phyloP scores from a whole-genome alignment of 257 asterid species.

The Petunia axillaris region DNA sequence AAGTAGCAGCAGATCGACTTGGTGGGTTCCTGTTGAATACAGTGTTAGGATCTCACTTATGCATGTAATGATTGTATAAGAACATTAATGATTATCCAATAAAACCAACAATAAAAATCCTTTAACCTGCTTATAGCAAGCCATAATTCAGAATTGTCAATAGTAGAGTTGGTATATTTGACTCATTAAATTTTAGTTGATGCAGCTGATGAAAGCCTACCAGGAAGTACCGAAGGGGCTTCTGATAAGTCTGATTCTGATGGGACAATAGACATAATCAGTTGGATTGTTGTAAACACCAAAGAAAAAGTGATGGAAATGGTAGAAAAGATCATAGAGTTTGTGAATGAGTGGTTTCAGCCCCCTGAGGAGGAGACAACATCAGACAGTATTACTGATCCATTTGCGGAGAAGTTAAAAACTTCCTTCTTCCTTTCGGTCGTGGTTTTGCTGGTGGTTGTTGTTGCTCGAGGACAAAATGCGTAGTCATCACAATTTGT shows the following conservation, averaged over 20 bases:
- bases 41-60: not conserved
- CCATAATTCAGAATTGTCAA: not conserved
- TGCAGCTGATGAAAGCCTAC: slow-evolving; percentile 35
- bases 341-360: slow-evolving; percentile 46
- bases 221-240: slow-evolving; percentile 32
- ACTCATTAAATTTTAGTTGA: not conserved
- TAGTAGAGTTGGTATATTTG: not conserved
- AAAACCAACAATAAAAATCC: not conserved
- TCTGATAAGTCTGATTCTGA: slow-evolving; percentile 34
- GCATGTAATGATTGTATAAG: not conserved
- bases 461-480: slow-evolving; percentile 51
- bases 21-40: not conserved
- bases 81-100: not conserved
- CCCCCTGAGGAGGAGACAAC: slow-evolving; percentile 32
- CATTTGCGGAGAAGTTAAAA: slow-evolving; percentile 49
- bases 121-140: not conserved
- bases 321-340: slow-evolving; percentile 42
- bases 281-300: slow-evolving; percentile 45
- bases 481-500: slow-evolving; percentile 52
- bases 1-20: too few relatives aligned
- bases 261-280: slow-evolving; percentile 35
- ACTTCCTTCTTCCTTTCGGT: slow-evolving; percentile 64
- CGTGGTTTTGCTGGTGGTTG: slow-evolving; percentile 58
- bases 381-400: slow-evolving; percentile 21
- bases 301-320: slow-evolving; percentile 54